Base-by-base conservation (phyloP, 2,329 filamentous ascomycete genomes). In the Aspergillus bombycis region DNA sequence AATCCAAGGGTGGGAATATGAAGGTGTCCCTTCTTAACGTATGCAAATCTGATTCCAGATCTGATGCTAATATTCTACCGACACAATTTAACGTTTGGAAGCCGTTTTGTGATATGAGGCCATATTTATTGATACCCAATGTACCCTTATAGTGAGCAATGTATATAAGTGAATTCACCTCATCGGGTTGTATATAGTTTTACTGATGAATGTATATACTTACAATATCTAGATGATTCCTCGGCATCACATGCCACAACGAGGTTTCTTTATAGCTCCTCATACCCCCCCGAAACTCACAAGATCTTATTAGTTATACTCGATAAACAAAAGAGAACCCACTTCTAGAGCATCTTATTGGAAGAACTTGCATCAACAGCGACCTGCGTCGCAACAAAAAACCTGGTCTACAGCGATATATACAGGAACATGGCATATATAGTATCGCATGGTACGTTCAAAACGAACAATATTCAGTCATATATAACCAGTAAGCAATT, bases 1-100 rank as follows among this genome's bases (percentile, higher is more conserved):
- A 55, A 79, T 81, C 63, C 75, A 80, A 59, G 86, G 86, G 1
- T 88, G 86, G 84, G 86, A 89, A 69, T 90, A 91, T 78, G 89
- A 91, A 72, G 89, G 89, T 19, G 87, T 91, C 57, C 88, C 88
- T 21, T 82, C 80, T 53, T 50, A 52, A 60, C 54, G 46, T 2
- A 14, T 54, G 34, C 48, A 53, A 26, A 46, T 60, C 28, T n/a
- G 16, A 11, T 16, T 4, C 26, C 8, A 32, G 19, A 50, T 59
- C 28, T 32, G 19, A 12, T 19, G 12, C 19, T 5, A n/a, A n/a
- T n/a, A 21, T n/a, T n/a, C 16, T n/a, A 52, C 16, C 28, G 2
- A 30, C 48, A n/a, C 16, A 16, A 52, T 10, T 32, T 16, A 6
- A 28, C 46, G 26, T n/a, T 50, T 26, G 7, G 28, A 26, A 16